Conservation (phyloP, 179 eudicot genomes). For the Amaranthus tricolor region DNA sequence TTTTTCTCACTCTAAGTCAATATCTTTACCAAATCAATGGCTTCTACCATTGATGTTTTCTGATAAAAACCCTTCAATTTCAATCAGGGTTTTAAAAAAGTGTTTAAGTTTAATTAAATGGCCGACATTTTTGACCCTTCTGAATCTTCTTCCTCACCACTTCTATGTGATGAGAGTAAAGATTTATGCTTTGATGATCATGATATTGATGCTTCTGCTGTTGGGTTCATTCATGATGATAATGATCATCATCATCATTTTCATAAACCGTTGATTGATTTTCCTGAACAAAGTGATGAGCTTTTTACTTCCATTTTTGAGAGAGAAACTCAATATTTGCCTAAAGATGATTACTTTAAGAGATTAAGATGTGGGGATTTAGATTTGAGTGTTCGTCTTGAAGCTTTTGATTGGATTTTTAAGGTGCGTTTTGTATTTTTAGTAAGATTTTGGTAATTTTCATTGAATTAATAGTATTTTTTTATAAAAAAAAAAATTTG, state of each 20-base stretch:
- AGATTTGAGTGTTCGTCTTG: slow-evolving; percentile 46
- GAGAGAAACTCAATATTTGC: slow-evolving; percentile 50
- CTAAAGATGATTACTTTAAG: slow-evolving; percentile 57
- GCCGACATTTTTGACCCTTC: slow-evolving; percentile 33
- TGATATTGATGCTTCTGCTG: slow-evolving; percentile 3
- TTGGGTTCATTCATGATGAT: slow-evolving; percentile 25
- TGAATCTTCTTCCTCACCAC: slow-evolving; percentile 27
- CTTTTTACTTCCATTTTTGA: slow-evolving; percentile 42
- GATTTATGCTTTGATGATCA: slow-evolving; percentile 50
- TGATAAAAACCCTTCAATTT: slow-evolving; percentile 3
- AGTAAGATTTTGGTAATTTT: too few species aligned
- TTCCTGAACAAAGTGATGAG: slow-evolving; percentile 48
- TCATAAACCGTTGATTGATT: slow-evolving; percentile 15
- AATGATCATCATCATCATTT: slow-evolving; percentile 15
- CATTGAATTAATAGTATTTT: not conserved
- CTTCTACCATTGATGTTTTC: not conserved
- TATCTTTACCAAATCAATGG: slow-evolving; percentile 11
- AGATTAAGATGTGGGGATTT: slow-evolving; percentile 55
- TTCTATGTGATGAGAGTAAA: slow-evolving; percentile 53
- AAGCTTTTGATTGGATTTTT: slow-evolving; percentile 80
- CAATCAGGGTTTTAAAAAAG: slow-evolving; percentile 14
- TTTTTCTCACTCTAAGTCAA: not conserved
- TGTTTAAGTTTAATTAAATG: slow-evolving; percentile 25
- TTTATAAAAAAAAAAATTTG: not conserved
- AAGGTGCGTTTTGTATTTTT: not conserved